phyloP scores from a whole-genome alignment of 495 filamentous ascomycete genomes.

The Astrothelium macrocarpum region DNA sequence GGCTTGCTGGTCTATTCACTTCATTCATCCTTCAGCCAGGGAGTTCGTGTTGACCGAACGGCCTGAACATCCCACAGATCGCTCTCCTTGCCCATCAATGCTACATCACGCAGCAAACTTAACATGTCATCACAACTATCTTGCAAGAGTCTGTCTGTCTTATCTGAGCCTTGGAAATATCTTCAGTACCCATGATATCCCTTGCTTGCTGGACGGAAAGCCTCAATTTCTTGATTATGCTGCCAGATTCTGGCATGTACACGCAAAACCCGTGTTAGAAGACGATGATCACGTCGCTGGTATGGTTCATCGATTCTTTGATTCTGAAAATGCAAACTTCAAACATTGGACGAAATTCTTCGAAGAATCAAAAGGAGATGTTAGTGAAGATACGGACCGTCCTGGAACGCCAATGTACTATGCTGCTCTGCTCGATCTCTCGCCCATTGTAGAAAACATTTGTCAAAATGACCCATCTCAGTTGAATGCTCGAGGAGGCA shows the following conservation, averaged over 20 bases:
- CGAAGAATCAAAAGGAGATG: background rate
- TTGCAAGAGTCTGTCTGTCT: background rate
- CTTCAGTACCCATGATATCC: background rate
- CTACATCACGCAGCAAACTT: background rate
- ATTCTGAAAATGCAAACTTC: background rate
- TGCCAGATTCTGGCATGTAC: background rate
- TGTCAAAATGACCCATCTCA: background rate
- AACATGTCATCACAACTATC: background rate
- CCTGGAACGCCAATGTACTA: background rate
- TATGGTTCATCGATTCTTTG: background rate
- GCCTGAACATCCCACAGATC: background rate
- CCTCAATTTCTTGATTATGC: conserved; percentile 3
- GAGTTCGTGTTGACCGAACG: background rate
- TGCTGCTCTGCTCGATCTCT: background rate
- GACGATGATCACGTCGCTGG: background rate
- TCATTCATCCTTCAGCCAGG: background rate
- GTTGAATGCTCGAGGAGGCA: conserved; percentile 11
- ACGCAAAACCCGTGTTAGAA: background rate
- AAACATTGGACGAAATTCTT: background rate
- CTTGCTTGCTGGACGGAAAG: background rate
- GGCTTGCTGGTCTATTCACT: background rate
- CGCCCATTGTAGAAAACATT: background rate
- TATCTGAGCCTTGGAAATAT: background rate
- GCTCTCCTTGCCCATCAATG: background rate
- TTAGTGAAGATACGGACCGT: background rate